Percentiles rank a stretch among this genome's conserved stretches.
Evolutionary conservation across 768 basidiomycete genomes (phyloP).

Genomic region (Naganishia antarctica): DNA sequence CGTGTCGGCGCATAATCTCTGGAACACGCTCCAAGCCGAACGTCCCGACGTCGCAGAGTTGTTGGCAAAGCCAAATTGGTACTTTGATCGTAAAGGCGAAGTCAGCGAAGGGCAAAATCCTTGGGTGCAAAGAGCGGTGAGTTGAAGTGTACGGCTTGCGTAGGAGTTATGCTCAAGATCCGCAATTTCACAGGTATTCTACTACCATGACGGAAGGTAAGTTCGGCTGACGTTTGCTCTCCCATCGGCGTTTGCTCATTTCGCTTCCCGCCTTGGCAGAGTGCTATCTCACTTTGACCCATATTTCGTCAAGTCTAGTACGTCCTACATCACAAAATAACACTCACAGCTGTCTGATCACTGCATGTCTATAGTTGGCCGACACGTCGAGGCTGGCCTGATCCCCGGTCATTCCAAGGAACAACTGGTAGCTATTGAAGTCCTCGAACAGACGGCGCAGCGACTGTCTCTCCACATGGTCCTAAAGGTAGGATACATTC

Average conservation of each 20-base stretch:
- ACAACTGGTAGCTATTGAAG: slow-evolving; percentile 42
- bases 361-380: slow-evolving; percentile 28
- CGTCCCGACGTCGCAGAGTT: slow-evolving; percentile 43
- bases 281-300: slow-evolving; percentile 40
- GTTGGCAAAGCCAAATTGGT: slow-evolving; percentile 43
- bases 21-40: slow-evolving; percentile 43
- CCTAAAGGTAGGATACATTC: slow-evolving; percentile 44
- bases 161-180: too few species aligned
- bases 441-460: slow-evolving; percentile 44
- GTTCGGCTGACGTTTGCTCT: background rate
- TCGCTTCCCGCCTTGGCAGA: background rate
- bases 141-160: background rate
- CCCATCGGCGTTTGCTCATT: background rate
- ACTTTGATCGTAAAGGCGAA: slow-evolving; percentile 49
- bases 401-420: slow-evolving; percentile 36
- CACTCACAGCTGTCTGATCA: background rate
- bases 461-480: slow-evolving; percentile 46
- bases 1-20: slow-evolving; percentile 43
- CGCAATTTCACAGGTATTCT: too few species aligned
- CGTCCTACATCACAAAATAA: slow-evolving; percentile 1
- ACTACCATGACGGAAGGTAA: slow-evolving; percentile 35
- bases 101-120: slow-evolving; percentile 40
- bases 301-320: slow-evolving; percentile 39
- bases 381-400: slow-evolving; percentile 35
- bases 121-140: slow-evolving; percentile 35